Percentiles rank a stretch among this genome's conserved stretches.
phyloP scores from a whole-genome alignment of 2,329 filamentous ascomycete genomes.

The Teratosphaeria epicoccoides region DNA sequence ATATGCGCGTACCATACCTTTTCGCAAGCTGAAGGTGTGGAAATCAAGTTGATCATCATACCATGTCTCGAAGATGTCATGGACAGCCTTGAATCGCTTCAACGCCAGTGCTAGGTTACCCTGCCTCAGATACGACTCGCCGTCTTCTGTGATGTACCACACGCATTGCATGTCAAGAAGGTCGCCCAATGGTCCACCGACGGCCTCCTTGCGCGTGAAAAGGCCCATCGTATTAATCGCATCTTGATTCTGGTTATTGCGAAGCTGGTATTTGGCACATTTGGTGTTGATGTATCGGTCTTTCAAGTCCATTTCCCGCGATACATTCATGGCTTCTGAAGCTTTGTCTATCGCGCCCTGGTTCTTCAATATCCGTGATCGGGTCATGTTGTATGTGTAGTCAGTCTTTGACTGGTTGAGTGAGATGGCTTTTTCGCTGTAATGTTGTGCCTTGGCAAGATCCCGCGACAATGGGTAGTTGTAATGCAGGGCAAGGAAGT shows the following conservation, averaged over 20 bases:
- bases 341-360: conserved; percentile 69
- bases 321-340: conserved; percentile 77
- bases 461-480: conserved; percentile 84
- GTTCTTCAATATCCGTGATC: conserved; percentile 91
- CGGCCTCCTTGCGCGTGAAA: conserved; percentile 85
- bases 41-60: conserved; percentile 99
- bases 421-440: conserved; percentile 73
- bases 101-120: conserved; percentile 74
- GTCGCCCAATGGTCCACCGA: conserved; percentile 78
- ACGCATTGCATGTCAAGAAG: conserved; percentile 97
- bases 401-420: conserved; percentile 73
- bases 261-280: conserved; percentile 88
- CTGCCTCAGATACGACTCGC: conserved; percentile 74
- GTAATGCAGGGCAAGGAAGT: conserved; percentile 94
- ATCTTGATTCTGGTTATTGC: conserved; percentile 80
- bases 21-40: conserved; percentile 92
- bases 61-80: conserved; percentile 93
- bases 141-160: conserved; percentile 94
- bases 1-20: conserved; percentile 90
- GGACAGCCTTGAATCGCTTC: conserved; percentile 81
- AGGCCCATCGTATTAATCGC: conserved; percentile 82
- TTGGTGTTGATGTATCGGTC: conserved; percentile 99
- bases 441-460: conserved; percentile 67
- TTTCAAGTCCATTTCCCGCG: conserved; percentile 72
- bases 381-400: conserved; percentile 87